Evolutionary conservation across 2,329 filamentous ascomycete species (phyloP).

Genomic region (Penicillium sp.): DNA sequence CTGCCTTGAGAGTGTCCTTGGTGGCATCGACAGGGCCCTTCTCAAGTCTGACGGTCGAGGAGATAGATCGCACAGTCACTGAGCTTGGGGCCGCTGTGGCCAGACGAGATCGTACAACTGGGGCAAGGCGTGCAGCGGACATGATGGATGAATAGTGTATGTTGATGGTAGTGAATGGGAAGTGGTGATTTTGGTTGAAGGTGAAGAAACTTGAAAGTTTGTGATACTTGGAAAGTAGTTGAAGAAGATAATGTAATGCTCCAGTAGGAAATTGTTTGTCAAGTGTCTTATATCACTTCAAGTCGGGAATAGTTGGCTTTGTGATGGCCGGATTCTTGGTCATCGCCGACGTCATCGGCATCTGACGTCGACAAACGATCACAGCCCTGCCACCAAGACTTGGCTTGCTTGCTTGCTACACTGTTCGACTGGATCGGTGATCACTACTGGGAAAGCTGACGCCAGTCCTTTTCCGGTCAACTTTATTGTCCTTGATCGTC

Average conservation of each 20-base stretch:
- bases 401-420: neutral
- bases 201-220: neutral
- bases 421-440: neutral
- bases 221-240: neutral
- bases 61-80: slow-evolving; percentile 45
- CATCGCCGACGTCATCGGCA: slow-evolving; percentile 24
- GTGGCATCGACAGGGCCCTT: slow-evolving; percentile 58
- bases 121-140: slow-evolving; percentile 36
- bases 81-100: slow-evolving; percentile 20
- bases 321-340: slow-evolving; percentile 9
- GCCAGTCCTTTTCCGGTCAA: neutral
- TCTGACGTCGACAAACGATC: slow-evolving; percentile 33
- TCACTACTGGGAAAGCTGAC: neutral
- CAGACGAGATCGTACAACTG: slow-evolving; percentile 26
- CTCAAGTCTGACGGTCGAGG: slow-evolving; percentile 52
- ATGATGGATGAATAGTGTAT: slow-evolving; percentile 12
- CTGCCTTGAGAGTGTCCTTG: slow-evolving; percentile 61
- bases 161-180: neutral
- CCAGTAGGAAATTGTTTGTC: neutral
- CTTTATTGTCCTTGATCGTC: neutral
- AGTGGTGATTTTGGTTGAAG: neutral
- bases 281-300: slow-evolving; percentile 1
- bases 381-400: slow-evolving; percentile 8
- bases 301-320: slow-evolving; percentile 11
- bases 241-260: neutral